These are phyloP conservation scores for Podila minutissima DNA, from an alignment of 192 early-diverging fungal genomes.

Conservation along the genomic window DNA sequence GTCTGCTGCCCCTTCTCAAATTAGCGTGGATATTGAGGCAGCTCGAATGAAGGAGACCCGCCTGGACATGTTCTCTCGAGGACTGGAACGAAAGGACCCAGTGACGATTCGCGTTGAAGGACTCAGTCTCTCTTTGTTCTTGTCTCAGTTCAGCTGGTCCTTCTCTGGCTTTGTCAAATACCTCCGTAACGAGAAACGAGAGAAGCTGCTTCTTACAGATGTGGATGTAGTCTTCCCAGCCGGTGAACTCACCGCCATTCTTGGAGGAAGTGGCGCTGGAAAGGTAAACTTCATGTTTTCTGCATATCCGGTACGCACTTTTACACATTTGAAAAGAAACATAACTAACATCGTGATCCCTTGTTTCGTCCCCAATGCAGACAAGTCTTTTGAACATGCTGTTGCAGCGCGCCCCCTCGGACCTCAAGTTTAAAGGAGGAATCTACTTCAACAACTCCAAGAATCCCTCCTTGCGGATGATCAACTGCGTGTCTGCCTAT, in stretches of 20 bases:
- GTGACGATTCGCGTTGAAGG: conserved; percentile 41
- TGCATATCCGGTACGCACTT: too few species aligned
- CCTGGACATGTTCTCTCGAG: conserved; percentile 40
- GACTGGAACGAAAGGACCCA: conserved; percentile 26
- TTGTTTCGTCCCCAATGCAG: not conserved
- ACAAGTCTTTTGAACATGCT: conserved; percentile 38
- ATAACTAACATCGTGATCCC: too few species aligned
- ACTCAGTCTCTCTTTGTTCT: conserved; percentile 16
- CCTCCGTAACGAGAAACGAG: conserved; percentile 11
- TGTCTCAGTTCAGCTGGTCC: conserved; percentile 32
- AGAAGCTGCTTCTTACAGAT: conserved; percentile 34
- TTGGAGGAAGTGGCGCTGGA: conserved; percentile 47
- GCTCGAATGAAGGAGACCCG: conserved; percentile 26
- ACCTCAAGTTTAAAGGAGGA: conserved; percentile 17
- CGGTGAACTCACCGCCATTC: conserved; percentile 40
- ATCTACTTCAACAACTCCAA: conserved; percentile 43
- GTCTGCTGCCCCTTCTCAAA: not conserved
- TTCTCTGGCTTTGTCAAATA: conserved; percentile 15
- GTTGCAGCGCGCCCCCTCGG: conserved; percentile 17
- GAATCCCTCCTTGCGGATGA: conserved; percentile 33
- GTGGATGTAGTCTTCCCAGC: conserved; percentile 51
- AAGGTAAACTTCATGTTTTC: conserved; percentile 13
- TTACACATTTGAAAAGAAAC: too few species aligned
- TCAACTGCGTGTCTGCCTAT: conserved; percentile 39
- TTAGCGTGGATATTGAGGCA: conserved; percentile 10